Evolutionary conservation across 345 rosid genomes (phyloP).

Genomic region (Geranium brycei): DNA sequence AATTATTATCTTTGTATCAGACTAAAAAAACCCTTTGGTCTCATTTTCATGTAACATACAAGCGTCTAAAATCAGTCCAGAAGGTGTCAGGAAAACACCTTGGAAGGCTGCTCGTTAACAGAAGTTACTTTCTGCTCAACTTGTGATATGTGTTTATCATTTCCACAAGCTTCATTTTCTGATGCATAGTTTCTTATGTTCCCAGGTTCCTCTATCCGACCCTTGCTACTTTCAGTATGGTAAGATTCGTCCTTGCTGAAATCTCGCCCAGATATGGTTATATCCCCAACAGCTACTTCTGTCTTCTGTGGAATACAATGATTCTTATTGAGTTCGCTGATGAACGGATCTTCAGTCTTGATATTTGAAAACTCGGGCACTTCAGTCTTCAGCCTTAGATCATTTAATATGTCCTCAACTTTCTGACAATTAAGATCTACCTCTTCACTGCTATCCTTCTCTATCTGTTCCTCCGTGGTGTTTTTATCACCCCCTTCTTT

Average conservation of each 20-base stretch:
- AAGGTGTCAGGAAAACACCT: slow-evolving; percentile 27
- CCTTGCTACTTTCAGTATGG: no score
- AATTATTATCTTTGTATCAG: background rate
- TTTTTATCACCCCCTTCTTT: slow-evolving; percentile 8
- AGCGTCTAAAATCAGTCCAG: background rate
- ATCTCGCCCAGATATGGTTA: no score
- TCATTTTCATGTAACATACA: background rate
- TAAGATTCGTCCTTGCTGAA: no score
- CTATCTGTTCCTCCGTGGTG: slow-evolving; percentile 7
- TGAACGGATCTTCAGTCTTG: slow-evolving; percentile 8
- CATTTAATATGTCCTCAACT: slow-evolving; percentile 28
- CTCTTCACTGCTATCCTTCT: slow-evolving; percentile 19
- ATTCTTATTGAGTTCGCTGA: slow-evolving; percentile 9
- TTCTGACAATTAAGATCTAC: slow-evolving; percentile 30
- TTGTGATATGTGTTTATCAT: slow-evolving; percentile 11
- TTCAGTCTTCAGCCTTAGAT: slow-evolving; percentile 28
- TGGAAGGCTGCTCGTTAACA: slow-evolving; percentile 6
- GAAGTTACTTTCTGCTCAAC: slow-evolving; percentile 3
- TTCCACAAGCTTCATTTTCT: slow-evolving; percentile 10
- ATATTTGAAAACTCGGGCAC: slow-evolving; percentile 16
- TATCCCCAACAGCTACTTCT: no score
- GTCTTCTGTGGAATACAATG: background rate
- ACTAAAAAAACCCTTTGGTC: background rate
- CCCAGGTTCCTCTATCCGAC: no score
- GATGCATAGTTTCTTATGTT: background rate